phyloP scores from a whole-genome alignment of 2,329 filamentous ascomycete species.

The Didymella pomorum region DNA sequence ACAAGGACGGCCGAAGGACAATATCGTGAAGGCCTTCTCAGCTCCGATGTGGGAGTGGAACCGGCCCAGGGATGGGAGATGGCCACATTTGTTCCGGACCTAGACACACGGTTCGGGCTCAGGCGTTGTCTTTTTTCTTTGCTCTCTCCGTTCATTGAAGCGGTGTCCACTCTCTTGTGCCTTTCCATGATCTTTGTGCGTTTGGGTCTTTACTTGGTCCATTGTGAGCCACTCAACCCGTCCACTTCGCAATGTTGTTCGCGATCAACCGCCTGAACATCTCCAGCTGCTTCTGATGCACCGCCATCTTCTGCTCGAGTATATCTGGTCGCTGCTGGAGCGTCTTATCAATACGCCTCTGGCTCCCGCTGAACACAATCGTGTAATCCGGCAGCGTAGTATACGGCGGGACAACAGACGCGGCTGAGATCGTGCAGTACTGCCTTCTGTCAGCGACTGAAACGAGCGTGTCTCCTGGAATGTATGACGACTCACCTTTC shows the following conservation, averaged over 20 bases:
- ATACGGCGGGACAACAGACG: conserved; percentile 46
- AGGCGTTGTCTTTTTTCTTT: too few relatives aligned
- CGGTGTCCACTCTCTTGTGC: too few relatives aligned
- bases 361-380: conserved; percentile 53
- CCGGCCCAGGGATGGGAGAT: too few relatives aligned
- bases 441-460: conserved; percentile 23
- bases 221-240: conserved; percentile 8
- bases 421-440: conserved; percentile 56
- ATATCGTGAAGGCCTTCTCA: too few relatives aligned
- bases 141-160: too few relatives aligned
- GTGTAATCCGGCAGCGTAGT: conserved; percentile 56
- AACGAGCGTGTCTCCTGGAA: too few relatives aligned
- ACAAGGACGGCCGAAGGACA: too few relatives aligned
- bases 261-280: conserved; percentile 47
- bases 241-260: conserved; percentile 50
- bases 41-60: too few relatives aligned
- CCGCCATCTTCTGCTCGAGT: conserved; percentile 36
- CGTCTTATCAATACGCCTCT: conserved; percentile 52
- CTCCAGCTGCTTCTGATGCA: conserved; percentile 48
- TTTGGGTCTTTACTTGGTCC: too few relatives aligned
- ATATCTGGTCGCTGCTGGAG: conserved; percentile 43
- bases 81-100: too few relatives aligned
- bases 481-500: conserved; percentile 51
- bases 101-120: too few relatives aligned
- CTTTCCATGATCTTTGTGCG: too few relatives aligned